These are phyloP conservation scores for Candida ovalis DNA, from an alignment of 805 yeast genomes.

Conservation along the genomic window DNA sequence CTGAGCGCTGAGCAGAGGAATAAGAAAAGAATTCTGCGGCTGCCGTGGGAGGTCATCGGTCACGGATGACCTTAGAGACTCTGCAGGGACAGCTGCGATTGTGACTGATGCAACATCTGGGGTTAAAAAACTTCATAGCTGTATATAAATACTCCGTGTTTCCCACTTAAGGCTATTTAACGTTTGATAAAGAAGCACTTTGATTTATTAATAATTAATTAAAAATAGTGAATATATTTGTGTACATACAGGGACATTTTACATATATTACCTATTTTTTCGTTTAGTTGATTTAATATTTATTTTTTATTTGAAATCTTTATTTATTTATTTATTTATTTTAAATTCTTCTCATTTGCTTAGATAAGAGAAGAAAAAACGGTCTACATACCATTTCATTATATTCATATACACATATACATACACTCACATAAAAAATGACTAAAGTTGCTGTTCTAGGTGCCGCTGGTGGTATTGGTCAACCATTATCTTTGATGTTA, in stretches of 20 bases:
- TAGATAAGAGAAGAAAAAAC: background rate
- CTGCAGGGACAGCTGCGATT: background rate
- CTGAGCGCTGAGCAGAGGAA: too few species aligned
- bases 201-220: background rate
- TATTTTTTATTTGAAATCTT: background rate
- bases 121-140: background rate
- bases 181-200: background rate
- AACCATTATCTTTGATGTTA: slow-evolving; percentile 49
- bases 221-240: too few species aligned
- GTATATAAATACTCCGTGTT: background rate
- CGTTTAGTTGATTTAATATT: too few species aligned
- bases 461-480: slow-evolving; percentile 79
- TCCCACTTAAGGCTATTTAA: too few species aligned
- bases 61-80: background rate
- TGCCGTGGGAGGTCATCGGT: too few species aligned
- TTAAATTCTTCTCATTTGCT: background rate
- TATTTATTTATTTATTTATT: background rate
- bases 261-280: too few species aligned
- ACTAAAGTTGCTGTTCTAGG: slow-evolving; percentile 65
- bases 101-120: background rate
- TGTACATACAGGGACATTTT: too few species aligned
- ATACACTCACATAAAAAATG: slow-evolving; percentile 7
- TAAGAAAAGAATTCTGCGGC: too few species aligned
- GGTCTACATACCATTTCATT: background rate
- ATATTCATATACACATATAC: background rate